phyloP scores from a whole-genome alignment of 345 rosid genomes.

The Hirschfeldia incana region DNA sequence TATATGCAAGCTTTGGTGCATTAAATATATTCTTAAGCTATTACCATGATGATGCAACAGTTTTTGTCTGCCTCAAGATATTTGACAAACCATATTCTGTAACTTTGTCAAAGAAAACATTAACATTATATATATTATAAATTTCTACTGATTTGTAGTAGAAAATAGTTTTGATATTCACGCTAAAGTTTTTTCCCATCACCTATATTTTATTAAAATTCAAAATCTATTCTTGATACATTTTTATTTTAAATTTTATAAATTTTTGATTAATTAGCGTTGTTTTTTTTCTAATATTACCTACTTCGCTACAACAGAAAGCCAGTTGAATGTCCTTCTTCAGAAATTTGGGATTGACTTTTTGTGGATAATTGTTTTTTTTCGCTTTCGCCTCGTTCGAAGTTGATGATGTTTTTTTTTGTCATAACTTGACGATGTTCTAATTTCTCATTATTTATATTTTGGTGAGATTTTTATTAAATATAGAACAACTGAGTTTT shows the following conservation, averaged over 20 bases:
- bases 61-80: background rate
- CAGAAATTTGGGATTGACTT: background rate
- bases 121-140: background rate
- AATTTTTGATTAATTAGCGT: background rate
- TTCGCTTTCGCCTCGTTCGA: background rate
- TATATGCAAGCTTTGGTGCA: too few relatives aligned
- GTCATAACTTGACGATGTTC: background rate
- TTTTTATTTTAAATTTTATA: too few relatives aligned
- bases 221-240: too few relatives aligned
- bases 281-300: background rate
- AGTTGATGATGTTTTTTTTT: background rate
- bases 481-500: background rate
- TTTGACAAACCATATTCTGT: background rate
- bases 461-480: background rate
- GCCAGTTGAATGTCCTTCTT: constrained; percentile 2
- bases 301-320: background rate
- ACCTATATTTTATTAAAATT: too few relatives aligned
- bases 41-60: background rate
- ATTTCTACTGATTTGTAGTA: background rate
- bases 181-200: background rate
- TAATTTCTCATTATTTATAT: too few relatives aligned
- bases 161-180: background rate
- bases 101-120: background rate
- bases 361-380: background rate
- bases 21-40: too few relatives aligned